Percentiles rank a stretch among this genome's conserved stretches.
phyloP scores from a whole-genome alignment of 495 filamentous ascomycete genomes.

The Neurospora sp. region DNA sequence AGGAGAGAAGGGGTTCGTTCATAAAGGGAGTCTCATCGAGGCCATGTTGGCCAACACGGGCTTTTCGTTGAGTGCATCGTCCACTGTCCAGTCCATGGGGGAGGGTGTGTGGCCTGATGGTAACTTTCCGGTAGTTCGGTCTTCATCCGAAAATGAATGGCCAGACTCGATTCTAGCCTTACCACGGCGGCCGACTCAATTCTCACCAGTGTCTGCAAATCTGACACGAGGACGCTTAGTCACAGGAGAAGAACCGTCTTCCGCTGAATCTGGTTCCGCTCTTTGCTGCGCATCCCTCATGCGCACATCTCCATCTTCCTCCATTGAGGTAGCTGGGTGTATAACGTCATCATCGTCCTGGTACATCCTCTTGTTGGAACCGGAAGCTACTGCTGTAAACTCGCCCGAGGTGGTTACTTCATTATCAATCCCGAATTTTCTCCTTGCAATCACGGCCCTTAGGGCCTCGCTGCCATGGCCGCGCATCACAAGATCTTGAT shows the following conservation, averaged over 20 bases:
- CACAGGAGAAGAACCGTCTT: background rate
- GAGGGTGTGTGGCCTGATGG: background rate
- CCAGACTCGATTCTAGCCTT: background rate
- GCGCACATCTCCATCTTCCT: background rate
- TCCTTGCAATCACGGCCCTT: too few relatives aligned
- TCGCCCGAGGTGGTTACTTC: background rate
- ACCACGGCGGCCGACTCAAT: background rate
- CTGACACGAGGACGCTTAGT: slow-evolving; percentile 4
- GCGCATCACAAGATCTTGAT: too few relatives aligned
- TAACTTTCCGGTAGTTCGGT: background rate
- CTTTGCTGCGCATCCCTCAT: background rate
- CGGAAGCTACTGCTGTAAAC: background rate
- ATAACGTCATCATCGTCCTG: background rate
- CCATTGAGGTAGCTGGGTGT: background rate
- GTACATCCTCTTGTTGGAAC: background rate
- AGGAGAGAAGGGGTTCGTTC: background rate
- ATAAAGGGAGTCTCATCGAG: background rate
- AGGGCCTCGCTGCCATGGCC: too few relatives aligned
- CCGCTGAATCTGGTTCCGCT: background rate
- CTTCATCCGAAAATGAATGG: background rate
- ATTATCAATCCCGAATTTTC: background rate
- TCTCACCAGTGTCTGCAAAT: slow-evolving; percentile 1
- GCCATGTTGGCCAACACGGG: background rate
- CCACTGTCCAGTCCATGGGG: background rate
- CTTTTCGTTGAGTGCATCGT: background rate